phyloP scores from a whole-genome alignment of 768 basidiomycete species.

The Daedaleopsis nitida region DNA sequence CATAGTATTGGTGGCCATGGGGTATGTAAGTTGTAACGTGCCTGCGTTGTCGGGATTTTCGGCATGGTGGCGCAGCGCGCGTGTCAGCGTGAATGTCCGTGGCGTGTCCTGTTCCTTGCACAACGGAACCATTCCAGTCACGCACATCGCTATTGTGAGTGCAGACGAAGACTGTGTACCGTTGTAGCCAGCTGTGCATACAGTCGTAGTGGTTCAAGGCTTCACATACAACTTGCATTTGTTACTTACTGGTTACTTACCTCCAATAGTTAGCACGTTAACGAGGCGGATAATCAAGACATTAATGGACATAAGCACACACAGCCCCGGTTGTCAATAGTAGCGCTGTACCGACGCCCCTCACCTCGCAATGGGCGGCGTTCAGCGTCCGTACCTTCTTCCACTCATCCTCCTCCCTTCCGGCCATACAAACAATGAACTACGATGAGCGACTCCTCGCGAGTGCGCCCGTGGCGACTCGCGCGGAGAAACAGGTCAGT shows the following conservation, averaged over 20 bases:
- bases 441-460: slow-evolving; percentile 35
- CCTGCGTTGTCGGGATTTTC: neutral
- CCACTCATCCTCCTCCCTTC: neutral
- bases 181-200: too few species aligned
- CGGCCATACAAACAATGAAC: slow-evolving; percentile 7
- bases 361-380: neutral
- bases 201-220: too few species aligned
- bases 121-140: too few species aligned
- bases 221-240: too few species aligned
- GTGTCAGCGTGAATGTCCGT: too few species aligned
- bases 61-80: too few species aligned
- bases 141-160: too few species aligned
- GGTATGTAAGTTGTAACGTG: neutral
- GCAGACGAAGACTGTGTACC: too few species aligned
- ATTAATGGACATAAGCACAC: neutral
- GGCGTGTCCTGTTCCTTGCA: too few species aligned
- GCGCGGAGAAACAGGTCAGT: slow-evolving; percentile 35
- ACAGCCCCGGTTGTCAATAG: neutral
- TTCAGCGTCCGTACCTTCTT: neutral
- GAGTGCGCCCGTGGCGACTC: slow-evolving; percentile 31
- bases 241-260: too few species aligned
- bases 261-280: too few species aligned
- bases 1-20: neutral
- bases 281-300: too few species aligned
- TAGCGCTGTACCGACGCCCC: neutral